A percentile compares a stretch with the other conserved stretches of the same genome.
These are phyloP conservation scores for Populus deltoides DNA, from an alignment of 345 rosid species.

Conservation along the genomic window DNA sequence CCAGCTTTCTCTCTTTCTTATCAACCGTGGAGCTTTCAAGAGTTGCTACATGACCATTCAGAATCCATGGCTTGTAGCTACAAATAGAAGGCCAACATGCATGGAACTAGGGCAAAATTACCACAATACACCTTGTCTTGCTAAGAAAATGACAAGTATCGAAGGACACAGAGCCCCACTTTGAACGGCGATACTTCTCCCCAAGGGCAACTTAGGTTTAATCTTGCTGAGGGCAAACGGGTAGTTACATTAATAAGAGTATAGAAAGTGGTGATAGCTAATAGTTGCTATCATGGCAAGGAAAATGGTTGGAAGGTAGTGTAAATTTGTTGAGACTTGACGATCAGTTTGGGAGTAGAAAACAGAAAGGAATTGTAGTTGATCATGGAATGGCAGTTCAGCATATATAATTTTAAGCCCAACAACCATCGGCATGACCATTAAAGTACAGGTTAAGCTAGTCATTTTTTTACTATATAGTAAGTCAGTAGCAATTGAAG, in stretches of 20 bases:
- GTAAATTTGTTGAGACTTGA: background rate
- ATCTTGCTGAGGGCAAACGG: background rate
- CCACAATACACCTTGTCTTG: background rate
- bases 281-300: no score
- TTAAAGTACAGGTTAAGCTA: no score
- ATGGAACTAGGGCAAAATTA: background rate
- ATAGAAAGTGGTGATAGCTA: background rate
- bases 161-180: background rate
- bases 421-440: background rate
- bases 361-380: slow-evolving; percentile 25
- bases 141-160: background rate
- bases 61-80: background rate
- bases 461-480: no score
- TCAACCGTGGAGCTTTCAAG: background rate
- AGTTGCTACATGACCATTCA: background rate
- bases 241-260: background rate
- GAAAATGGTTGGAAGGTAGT: background rate
- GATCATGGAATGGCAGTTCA: slow-evolving; percentile 29
- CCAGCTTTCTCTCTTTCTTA: background rate
- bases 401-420: background rate
- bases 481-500: no score
- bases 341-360: slow-evolving; percentile 1
- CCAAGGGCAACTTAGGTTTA: slow-evolving; percentile 9
- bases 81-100: slow-evolving; percentile 7
- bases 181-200: slow-evolving; percentile 4